Evolutionary conservation across 495 filamentous ascomycete species (phyloP).

Genomic region (Lasiosphaeris hirsuta): DNA sequence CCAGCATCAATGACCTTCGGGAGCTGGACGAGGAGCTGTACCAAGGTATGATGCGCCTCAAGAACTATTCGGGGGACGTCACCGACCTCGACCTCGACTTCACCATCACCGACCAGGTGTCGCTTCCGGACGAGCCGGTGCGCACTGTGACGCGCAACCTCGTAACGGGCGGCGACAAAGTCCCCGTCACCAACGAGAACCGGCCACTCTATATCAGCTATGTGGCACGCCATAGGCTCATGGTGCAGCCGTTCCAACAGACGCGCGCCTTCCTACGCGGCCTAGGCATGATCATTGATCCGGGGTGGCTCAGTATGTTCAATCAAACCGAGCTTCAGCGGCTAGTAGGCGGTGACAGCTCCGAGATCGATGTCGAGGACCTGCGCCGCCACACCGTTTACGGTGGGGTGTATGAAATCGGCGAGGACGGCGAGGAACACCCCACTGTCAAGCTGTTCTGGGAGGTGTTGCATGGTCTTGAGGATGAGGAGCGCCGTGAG

Average conservation of each 20-base stretch:
- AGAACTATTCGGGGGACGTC: conserved; percentile 84
- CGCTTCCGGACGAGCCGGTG: conserved; percentile 45
- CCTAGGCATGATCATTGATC: conserved; percentile 82
- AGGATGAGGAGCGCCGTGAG: conserved; percentile 70
- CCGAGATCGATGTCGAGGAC: conserved; percentile 83
- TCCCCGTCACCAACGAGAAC: conserved; percentile 85
- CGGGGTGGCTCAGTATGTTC: conserved; percentile 95
- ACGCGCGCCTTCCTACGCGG: conserved; percentile 85
- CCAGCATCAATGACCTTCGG: conserved; percentile 87
- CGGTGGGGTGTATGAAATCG: conserved; percentile 80
- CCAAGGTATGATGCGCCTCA: conserved; percentile 81
- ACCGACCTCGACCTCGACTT: conserved; percentile 82
- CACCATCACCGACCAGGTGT: conserved; percentile 78
- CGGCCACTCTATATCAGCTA: conserved; percentile 90
- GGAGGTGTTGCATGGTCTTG: conserved; percentile 76
- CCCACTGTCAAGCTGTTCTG: conserved; percentile 84
- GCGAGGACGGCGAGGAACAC: conserved; percentile 84
- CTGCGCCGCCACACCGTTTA: conserved; percentile 83
- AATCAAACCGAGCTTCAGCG: conserved; percentile 93
- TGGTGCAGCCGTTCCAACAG: conserved; percentile 70
- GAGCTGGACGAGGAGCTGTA: conserved; percentile 94
- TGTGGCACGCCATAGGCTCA: conserved; percentile 80
- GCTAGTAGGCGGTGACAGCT: conserved; percentile 79
- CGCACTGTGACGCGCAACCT: conserved; percentile 68
- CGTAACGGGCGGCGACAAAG: conserved; percentile 68